A percentile compares a stretch with the other conserved stretches of the same genome.
Evolutionary conservation across 2,329 filamentous ascomycete species (phyloP).

Genomic region (Colletotrichum scovillei): DNA sequence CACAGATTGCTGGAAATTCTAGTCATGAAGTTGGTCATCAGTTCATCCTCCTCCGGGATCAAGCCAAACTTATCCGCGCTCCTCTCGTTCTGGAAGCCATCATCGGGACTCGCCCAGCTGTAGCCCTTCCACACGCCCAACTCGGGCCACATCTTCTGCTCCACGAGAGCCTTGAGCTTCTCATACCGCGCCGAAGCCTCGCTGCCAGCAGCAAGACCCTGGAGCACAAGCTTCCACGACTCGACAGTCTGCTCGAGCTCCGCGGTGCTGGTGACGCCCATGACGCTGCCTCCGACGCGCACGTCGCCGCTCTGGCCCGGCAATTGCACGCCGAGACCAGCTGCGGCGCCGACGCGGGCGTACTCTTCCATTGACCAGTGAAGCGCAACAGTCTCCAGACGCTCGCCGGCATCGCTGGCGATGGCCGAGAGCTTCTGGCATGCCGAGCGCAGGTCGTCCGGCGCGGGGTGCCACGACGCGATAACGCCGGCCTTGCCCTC

Average conservation of each 20-base stretch:
- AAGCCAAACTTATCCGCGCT: conserved; percentile 21
- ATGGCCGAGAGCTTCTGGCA: conserved; percentile 73
- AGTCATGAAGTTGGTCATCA: conserved; percentile 21
- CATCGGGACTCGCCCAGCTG: conserved; percentile 70
- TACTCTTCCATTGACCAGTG: conserved; percentile 80
- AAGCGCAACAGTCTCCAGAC: conserved; percentile 84
- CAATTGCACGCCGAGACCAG: conserved; percentile 48
- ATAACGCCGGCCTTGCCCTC: conserved; percentile 74
- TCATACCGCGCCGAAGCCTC: conserved; percentile 44
- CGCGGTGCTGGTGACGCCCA: conserved; percentile 72
- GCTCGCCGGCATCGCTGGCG: conserved; percentile 73
- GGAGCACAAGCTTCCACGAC: conserved; percentile 67
- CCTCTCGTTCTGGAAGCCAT: conserved; percentile 54
- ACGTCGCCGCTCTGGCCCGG: conserved; percentile 3
- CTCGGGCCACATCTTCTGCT: conserved; percentile 62
- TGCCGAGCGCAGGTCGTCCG: conserved; percentile 73
- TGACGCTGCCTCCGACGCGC: conserved; percentile 69
- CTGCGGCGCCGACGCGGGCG: conserved; percentile 59
- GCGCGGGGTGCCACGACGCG: conserved; percentile 89
- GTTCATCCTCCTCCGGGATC: conserved; percentile 20
- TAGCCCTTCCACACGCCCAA: conserved; percentile 74
- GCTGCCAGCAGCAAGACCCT: conserved; percentile 50
- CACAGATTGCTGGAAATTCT: conserved; percentile 18
- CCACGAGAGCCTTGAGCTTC: conserved; percentile 48
- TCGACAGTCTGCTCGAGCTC: conserved; percentile 73